Conservation (phyloP, 73 alveolate genomes). For the Urostyla sp. region DNA sequence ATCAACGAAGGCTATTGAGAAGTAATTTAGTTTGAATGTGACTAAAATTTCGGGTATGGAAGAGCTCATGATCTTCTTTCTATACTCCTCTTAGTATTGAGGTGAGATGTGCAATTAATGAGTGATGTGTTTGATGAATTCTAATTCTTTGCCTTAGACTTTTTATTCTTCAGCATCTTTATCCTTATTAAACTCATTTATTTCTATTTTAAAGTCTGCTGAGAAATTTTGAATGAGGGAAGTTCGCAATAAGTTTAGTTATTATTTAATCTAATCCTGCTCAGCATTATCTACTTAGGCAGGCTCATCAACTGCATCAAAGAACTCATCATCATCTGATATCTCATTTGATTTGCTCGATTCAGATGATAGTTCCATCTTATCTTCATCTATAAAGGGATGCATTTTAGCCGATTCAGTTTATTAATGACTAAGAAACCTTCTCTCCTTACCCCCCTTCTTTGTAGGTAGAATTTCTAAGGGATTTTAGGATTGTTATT, state of each 20-base stretch:
- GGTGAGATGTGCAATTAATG: no score
- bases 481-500: no score
- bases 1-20: constrained; percentile 27
- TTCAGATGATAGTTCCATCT: constrained; percentile 3
- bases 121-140: no score
- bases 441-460: constrained; percentile 15
- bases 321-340: constrained; percentile 46
- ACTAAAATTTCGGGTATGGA: constrained; percentile 12
- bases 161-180: no score
- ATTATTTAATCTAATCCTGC: no score
- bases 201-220: no score
- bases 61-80: not conserved
- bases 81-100: constrained; percentile 15
- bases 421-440: not conserved
- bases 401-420: not conserved
- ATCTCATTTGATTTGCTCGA: not conserved
- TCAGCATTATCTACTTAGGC: constrained; percentile 13
- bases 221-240: no score
- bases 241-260: no score
- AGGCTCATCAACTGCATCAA: constrained; percentile 39
- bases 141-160: no score
- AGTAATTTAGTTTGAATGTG: constrained; percentile 21
- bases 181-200: no score
- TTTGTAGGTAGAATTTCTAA: no score
- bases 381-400: not conserved